Evolutionary conservation across 257 asterid species (phyloP).

Genomic region (Thymus quinquecostatus): DNA sequence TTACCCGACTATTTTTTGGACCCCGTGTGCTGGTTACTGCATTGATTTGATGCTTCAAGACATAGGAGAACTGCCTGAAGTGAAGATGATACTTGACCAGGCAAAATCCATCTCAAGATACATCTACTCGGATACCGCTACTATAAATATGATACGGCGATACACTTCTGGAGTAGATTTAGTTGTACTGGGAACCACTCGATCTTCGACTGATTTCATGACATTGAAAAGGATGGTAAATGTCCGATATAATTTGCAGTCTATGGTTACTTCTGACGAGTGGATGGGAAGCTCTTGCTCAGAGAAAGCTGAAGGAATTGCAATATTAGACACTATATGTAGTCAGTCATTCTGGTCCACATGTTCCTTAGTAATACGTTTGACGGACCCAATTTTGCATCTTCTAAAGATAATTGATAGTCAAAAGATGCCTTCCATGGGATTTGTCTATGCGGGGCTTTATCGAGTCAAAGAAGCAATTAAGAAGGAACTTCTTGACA

Average conservation of each 20-base stretch:
- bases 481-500: slow-evolving; percentile 71
- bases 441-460: slow-evolving; percentile 76
- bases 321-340: slow-evolving; percentile 49
- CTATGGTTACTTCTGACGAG: slow-evolving; percentile 87
- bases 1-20: slow-evolving; percentile 78
- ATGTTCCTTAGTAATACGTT: slow-evolving; percentile 48
- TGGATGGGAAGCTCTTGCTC: slow-evolving; percentile 81
- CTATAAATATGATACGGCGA: slow-evolving; percentile 75
- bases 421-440: slow-evolving; percentile 80
- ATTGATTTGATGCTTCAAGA: slow-evolving; percentile 82
- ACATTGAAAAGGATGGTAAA: slow-evolving; percentile 75
- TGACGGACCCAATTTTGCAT: slow-evolving; percentile 75
- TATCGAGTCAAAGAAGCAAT: slow-evolving; percentile 83
- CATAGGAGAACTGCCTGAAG: slow-evolving; percentile 58
- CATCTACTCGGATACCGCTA: slow-evolving; percentile 56
- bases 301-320: slow-evolving; percentile 63
- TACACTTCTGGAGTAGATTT: slow-evolving; percentile 83
- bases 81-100: slow-evolving; percentile 61
- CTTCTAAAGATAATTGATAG: slow-evolving; percentile 68
- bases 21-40: slow-evolving; percentile 83
- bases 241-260: slow-evolving; percentile 67
- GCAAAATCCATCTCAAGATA: slow-evolving; percentile 79
- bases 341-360: slow-evolving; percentile 80
- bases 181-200: slow-evolving; percentile 64
- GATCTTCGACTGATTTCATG: slow-evolving; percentile 65